Conservation (phyloP, 176 grass and related monocot genomes). For the Neostapfia colusana region DNA sequence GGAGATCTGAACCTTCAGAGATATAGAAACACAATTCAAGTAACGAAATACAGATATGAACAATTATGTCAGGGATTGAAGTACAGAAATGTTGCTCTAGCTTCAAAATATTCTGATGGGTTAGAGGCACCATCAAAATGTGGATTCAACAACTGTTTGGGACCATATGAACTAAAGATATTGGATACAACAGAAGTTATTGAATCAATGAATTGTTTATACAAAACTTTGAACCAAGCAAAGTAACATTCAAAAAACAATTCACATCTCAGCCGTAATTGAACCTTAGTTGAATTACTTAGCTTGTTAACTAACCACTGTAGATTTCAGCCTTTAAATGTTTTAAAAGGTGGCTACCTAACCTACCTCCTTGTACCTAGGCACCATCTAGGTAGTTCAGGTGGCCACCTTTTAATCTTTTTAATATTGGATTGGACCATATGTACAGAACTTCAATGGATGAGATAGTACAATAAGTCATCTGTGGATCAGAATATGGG, state of each 20-base stretch:
- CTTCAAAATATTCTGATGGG: not conserved
- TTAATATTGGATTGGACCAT: not conserved
- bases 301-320: not conserved
- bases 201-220: not conserved
- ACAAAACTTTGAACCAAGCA: not conserved
- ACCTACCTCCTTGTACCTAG: too few relatives aligned
- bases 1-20: slow-evolving; percentile 59
- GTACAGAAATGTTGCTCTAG: not conserved
- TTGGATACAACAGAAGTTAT: not conserved
- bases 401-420: too few relatives aligned
- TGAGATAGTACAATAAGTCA: not conserved
- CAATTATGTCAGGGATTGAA: not conserved
- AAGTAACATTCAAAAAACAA: not conserved
- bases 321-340: slow-evolving; percentile 8
- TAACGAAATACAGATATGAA: slow-evolving; percentile 1
- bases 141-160: not conserved
- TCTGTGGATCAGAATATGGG: not conserved
- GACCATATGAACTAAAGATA: not conserved
- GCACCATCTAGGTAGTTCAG: too few relatives aligned
- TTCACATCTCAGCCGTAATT: too few relatives aligned
- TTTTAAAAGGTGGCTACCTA: not conserved
- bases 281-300: not conserved
- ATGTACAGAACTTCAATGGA: not conserved
- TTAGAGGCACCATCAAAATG: not conserved
- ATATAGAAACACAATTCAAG: slow-evolving; percentile 3